phyloP scores from a whole-genome alignment of 345 rosid genomes.

The Sonneratia caseolaris region DNA sequence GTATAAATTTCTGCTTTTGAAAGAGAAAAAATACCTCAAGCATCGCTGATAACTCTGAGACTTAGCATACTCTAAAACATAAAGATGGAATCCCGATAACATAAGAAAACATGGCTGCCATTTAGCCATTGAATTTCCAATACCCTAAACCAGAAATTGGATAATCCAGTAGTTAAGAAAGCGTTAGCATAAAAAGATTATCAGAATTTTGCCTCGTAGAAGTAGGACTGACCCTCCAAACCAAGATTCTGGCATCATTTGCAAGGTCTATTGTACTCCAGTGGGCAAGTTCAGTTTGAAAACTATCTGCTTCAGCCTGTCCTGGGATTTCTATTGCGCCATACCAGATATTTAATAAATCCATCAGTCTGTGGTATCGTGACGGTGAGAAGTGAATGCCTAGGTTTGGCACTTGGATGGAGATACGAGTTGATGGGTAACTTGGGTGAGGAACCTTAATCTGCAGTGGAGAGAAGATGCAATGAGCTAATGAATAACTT shows the following conservation, averaged over 20 bases:
- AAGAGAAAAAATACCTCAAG: conserved; percentile 50
- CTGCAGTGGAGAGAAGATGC: conserved; percentile 18
- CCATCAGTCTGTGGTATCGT: conserved; percentile 67
- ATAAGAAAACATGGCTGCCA: conserved; percentile 93
- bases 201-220: conserved; percentile 9
- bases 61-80: conserved; percentile 71
- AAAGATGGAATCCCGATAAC: conserved; percentile 77
- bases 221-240: conserved; percentile 66
- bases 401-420: conserved; percentile 94
- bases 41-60: conserved; percentile 74
- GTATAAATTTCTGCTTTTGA: background rate
- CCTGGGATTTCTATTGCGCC: conserved; percentile 48
- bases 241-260: conserved; percentile 68
- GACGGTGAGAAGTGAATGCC: conserved; percentile 89
- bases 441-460: conserved; percentile 76
- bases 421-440: conserved; percentile 84
- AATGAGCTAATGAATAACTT: background rate
- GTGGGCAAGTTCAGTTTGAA: conserved; percentile 45
- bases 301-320: conserved; percentile 54
- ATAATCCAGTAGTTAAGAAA: conserved; percentile 8
- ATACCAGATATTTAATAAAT: conserved; percentile 48
- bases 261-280: conserved; percentile 73
- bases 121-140: conserved; percentile 83
- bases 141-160: conserved; percentile 50
- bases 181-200: conserved; percentile 10